These are phyloP conservation scores for Smithsoniella earleae DNA, from an alignment of 163 green algal genomes.

Conservation along the genomic window DNA sequence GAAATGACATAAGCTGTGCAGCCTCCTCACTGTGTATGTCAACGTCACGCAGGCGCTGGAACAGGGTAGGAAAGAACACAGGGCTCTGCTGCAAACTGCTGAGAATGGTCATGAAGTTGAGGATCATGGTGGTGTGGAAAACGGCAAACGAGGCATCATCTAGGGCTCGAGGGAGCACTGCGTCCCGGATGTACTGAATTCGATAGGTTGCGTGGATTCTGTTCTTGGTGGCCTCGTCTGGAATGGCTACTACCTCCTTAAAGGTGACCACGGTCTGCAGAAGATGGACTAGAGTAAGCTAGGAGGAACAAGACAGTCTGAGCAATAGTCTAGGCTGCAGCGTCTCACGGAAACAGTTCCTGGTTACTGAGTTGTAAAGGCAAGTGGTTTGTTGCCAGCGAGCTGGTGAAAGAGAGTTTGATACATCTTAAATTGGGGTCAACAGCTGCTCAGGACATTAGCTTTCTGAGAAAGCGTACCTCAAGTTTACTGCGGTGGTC, in stretches of 20 bases:
- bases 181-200: conserved; percentile 85
- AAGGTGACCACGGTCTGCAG: conserved; percentile 46
- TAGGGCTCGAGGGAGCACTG: conserved; percentile 79
- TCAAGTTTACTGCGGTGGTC: conserved; percentile 71
- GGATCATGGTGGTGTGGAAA: conserved; percentile 83
- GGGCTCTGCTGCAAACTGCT: conserved; percentile 40
- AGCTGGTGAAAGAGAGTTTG: too few species aligned
- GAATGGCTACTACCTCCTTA: conserved; percentile 86
- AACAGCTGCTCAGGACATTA: too few species aligned
- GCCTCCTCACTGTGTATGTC: conserved; percentile 16
- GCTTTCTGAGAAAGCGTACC: conserved; percentile 1
- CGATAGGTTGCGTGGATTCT: conserved; percentile 95
- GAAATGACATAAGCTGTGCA: neutral
- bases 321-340: too few species aligned
- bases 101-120: conserved; percentile 94
- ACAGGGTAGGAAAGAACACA: conserved; percentile 69
- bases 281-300: neutral
- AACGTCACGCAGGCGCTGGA: conserved; percentile 43
- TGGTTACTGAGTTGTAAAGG: too few species aligned
- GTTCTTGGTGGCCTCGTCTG: conserved; percentile 49
- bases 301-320: too few species aligned
- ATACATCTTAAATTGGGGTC: too few species aligned
- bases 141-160: conserved; percentile 88
- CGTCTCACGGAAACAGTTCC: too few species aligned
- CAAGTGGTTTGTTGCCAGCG: too few species aligned